These are phyloP conservation scores for Jasminum sambac DNA, from an alignment of 257 asterid species.

Conservation along the genomic window DNA sequence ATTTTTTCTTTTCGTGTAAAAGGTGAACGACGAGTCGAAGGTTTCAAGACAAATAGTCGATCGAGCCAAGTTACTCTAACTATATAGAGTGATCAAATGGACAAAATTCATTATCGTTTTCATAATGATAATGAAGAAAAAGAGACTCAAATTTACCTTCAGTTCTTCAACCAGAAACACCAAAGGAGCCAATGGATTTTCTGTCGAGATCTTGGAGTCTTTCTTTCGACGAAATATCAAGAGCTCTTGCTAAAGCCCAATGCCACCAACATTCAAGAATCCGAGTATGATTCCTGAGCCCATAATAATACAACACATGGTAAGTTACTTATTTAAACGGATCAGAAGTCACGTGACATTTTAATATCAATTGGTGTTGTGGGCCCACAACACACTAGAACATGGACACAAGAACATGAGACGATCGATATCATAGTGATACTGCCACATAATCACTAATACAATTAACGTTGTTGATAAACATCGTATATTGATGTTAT, in stretches of 20 bases:
- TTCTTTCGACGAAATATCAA: conserved; percentile 71
- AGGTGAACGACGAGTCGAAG: not conserved
- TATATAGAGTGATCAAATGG: conserved; percentile 30
- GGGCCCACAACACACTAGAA: too few species aligned
- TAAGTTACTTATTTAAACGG: conserved; percentile 41
- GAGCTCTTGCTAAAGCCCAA: conserved; percentile 58
- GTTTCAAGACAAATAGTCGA: not conserved
- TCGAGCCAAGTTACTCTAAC: not conserved
- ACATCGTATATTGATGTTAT: not conserved
- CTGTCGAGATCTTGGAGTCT: conserved; percentile 85
- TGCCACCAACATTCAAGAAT: conserved; percentile 38
- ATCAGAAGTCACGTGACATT: too few species aligned
- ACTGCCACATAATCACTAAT: too few species aligned
- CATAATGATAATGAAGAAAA: conserved; percentile 24
- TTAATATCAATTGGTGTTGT: too few species aligned
- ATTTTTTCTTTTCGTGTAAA: not conserved
- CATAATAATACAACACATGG: conserved; percentile 30
- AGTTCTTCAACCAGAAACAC: conserved; percentile 80
- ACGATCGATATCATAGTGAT: too few species aligned
- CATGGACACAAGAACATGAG: too few species aligned
- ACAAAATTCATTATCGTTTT: conserved; percentile 29
- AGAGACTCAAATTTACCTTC: conserved; percentile 36
- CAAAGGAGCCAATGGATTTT: conserved; percentile 82
- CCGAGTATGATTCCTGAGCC: conserved; percentile 37
- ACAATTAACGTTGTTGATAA: too few species aligned